These are phyloP conservation scores for Guadua angustifolia DNA, from an alignment of 176 grass and related monocot species.

Conservation along the genomic window DNA sequence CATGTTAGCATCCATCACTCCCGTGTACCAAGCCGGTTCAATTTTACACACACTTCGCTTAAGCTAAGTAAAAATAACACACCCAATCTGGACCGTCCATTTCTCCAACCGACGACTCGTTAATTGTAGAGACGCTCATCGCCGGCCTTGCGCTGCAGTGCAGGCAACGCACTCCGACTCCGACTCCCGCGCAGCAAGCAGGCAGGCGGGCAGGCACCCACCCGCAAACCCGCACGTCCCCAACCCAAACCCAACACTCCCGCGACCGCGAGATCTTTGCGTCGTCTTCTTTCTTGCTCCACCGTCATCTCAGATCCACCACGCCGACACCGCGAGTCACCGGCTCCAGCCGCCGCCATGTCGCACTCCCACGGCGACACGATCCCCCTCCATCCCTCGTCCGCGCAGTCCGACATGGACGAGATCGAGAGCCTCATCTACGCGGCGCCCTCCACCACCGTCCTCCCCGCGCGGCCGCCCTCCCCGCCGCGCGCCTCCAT, in stretches of 20 bases:
- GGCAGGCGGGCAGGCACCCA: conserved; percentile 16
- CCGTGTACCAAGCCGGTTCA: too few relatives aligned
- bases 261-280: conserved; percentile 24
- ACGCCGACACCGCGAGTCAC: not conserved
- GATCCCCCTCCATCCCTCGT: conserved; percentile 88
- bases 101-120: not conserved
- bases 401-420: conserved; percentile 97
- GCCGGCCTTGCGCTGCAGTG: not conserved
- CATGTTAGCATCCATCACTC: not conserved
- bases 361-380: conserved; percentile 82
- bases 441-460: conserved; percentile 66
- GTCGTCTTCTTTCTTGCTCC: not conserved
- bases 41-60: not conserved
- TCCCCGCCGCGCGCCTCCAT: conserved; percentile 86
- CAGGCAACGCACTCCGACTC: not conserved
- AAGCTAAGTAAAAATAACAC: not conserved
- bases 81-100: not conserved
- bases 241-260: conserved; percentile 1
- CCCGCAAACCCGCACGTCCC: conserved; percentile 13
- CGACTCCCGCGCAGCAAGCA: too few relatives aligned
- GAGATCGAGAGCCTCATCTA: conserved; percentile 98
- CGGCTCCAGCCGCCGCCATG: conserved; percentile 53
- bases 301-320: conserved; percentile 46
- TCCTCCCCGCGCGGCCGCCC: conserved; percentile 76
- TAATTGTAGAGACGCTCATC: too few relatives aligned